Evolutionary conservation across 129 eudicot species (phyloP).

Genomic region (Artemisia annua): DNA sequence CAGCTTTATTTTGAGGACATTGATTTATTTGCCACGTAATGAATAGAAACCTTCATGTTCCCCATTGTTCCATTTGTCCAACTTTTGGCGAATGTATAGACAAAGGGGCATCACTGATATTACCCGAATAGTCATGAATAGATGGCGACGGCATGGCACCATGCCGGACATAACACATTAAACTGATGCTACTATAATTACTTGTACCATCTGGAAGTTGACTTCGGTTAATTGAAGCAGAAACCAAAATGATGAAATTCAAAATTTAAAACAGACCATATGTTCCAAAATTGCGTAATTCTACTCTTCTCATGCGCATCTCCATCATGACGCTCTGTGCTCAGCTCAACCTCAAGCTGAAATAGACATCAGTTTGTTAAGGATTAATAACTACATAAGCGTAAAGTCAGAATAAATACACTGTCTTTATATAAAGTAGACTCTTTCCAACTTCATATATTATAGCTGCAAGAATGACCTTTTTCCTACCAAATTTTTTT

Average conservation of each 20-base stretch:
- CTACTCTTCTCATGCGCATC: no score
- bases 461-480: no score
- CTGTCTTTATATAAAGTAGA: no score
- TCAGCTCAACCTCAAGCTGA: no score
- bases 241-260: background rate
- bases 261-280: no score
- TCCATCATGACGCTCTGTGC: no score
- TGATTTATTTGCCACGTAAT: conserved; percentile 24
- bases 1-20: conserved; percentile 41
- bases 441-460: no score
- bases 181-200: conserved; percentile 10
- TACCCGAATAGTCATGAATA: conserved; percentile 32
- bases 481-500: no score
- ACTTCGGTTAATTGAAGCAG: conserved; percentile 15
- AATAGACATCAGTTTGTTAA: no score
- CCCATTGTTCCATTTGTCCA: conserved; percentile 19
- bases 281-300: no score
- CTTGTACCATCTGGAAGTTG: conserved; percentile 16
- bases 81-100: conserved; percentile 31
- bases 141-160: conserved; percentile 38
- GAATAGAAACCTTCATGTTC: conserved; percentile 25
- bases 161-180: conserved; percentile 40
- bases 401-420: no score
- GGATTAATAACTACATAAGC: no score
- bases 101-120: conserved; percentile 28